Conservation (phyloP, 2,329 filamentous ascomycete genomes). For the Trichoderma lentiforme region DNA sequence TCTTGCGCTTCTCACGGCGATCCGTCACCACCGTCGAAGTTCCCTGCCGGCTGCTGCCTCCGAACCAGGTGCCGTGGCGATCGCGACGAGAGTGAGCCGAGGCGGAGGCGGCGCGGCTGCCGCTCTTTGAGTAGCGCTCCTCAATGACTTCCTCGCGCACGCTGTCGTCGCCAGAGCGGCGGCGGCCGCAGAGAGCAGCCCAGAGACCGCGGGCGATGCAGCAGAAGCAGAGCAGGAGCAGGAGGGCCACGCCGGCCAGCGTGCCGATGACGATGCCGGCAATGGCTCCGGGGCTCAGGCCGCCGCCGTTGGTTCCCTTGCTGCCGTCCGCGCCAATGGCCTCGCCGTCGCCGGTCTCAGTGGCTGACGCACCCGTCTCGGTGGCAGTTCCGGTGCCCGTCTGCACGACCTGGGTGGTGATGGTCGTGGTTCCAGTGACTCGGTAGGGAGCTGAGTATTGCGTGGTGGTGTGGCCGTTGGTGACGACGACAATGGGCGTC, state of each 20-base stretch:
- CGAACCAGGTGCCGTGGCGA: constrained; percentile 56
- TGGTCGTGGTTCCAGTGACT: constrained; percentile 54
- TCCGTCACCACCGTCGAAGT: constrained; percentile 37
- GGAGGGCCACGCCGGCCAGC: constrained; percentile 62
- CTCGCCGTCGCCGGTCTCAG: constrained; percentile 43
- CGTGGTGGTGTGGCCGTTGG: constrained; percentile 49
- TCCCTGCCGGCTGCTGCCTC: constrained; percentile 47
- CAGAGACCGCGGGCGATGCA: constrained; percentile 64
- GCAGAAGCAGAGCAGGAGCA: constrained; percentile 71
- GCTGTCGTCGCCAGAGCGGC: constrained; percentile 36
- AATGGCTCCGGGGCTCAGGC: constrained; percentile 69
- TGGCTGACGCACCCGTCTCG: constrained; percentile 43
- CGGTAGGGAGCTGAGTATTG: constrained; percentile 51
- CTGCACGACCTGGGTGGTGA: constrained; percentile 40
- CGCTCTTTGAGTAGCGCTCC: constrained; percentile 54
- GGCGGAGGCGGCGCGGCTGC: constrained; percentile 40
- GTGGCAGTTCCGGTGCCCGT: constrained; percentile 14
- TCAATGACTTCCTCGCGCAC: constrained; percentile 57
- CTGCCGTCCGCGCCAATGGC: constrained; percentile 39
- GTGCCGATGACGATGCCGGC: constrained; percentile 77
- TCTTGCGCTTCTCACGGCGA: constrained; percentile 49
- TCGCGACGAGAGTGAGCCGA: constrained; percentile 48
- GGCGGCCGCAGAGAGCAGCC: constrained; percentile 61
- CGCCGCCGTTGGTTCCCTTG: constrained; percentile 36
- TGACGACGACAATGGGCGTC: constrained; percentile 43